These are phyloP conservation scores for Candida awuae DNA, from an alignment of 805 yeast species.

Conservation along the genomic window DNA sequence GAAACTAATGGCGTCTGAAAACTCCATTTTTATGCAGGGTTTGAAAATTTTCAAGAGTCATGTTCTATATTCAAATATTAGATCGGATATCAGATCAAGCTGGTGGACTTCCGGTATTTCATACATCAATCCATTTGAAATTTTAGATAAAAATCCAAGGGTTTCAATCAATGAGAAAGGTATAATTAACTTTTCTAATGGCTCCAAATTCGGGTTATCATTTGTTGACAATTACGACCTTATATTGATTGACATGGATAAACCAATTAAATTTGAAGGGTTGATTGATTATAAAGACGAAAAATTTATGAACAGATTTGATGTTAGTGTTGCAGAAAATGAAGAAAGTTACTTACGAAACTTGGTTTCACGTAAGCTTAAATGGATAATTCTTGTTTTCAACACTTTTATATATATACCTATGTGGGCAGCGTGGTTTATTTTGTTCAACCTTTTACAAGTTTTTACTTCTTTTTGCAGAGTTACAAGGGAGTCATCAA, in stretches of 20 bases:
- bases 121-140: constrained; percentile 48
- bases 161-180: constrained; percentile 36
- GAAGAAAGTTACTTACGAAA: constrained; percentile 6
- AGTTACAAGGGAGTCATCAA: constrained; percentile 25
- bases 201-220: constrained; percentile 31
- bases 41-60: constrained; percentile 44
- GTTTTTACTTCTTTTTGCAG: constrained; percentile 27
- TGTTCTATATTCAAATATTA: constrained; percentile 63
- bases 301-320: constrained; percentile 4
- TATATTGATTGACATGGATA: constrained; percentile 43
- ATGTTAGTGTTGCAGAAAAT: constrained; percentile 18
- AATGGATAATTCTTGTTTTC: constrained; percentile 41
- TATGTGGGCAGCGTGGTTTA: constrained; percentile 51
- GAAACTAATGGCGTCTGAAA: constrained; percentile 54
- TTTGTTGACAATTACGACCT: constrained; percentile 50
- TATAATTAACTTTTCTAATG: constrained; percentile 33
- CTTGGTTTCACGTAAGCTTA: constrained; percentile 28
- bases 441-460: constrained; percentile 35
- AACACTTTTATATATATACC: constrained; percentile 51
- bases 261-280: constrained; percentile 32
- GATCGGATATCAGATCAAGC: constrained; percentile 72
- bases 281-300: constrained; percentile 15
- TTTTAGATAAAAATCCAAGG: constrained; percentile 26
- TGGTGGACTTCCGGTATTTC: constrained; percentile 80
- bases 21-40: constrained; percentile 52